phyloP scores from a whole-genome alignment of 768 basidiomycete species.

The Rickenella mellea region DNA sequence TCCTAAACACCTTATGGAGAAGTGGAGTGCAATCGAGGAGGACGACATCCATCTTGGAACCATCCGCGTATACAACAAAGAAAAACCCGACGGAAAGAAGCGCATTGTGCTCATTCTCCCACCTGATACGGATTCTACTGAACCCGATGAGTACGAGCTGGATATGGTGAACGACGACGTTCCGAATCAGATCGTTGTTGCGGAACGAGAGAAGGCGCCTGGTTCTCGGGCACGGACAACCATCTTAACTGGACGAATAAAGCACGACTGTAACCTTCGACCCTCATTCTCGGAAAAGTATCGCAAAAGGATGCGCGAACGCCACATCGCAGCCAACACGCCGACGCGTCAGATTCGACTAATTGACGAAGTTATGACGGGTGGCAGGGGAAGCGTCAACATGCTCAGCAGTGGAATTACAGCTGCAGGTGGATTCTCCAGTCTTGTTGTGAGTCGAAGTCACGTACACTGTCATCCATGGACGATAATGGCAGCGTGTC shows the following conservation, averaged over 20 bases:
- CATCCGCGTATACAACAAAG: constrained; percentile 64
- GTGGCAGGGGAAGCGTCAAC: constrained; percentile 67
- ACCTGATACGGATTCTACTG: constrained; percentile 37
- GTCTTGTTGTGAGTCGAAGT: constrained; percentile 50
- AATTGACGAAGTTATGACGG: constrained; percentile 61
- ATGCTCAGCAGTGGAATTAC: constrained; percentile 69
- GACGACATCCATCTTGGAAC: constrained; percentile 79
- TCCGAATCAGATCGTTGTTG: constrained; percentile 80
- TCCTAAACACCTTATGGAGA: constrained; percentile 77
- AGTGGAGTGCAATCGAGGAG: constrained; percentile 68
- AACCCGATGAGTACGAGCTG: constrained; percentile 67
- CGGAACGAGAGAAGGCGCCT: constrained; percentile 67
- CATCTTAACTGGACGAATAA: constrained; percentile 69
- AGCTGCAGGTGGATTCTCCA: constrained; percentile 49
- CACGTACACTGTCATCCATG: neutral
- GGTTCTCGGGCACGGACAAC: constrained; percentile 65
- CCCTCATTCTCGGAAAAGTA: constrained; percentile 63
- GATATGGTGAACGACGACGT: constrained; percentile 81
- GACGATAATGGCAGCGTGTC: neutral
- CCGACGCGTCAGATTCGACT: constrained; percentile 56
- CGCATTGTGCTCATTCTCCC: constrained; percentile 63
- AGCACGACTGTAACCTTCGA: constrained; percentile 70
- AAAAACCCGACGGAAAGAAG: constrained; percentile 33
- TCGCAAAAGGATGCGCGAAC: constrained; percentile 60
- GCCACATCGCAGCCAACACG: constrained; percentile 57